Evolutionary conservation across 1,284 basidiomycete genomes (phyloP), one percentile per base, ranked within the genome.

Genomic region (Rhodotorula sp.): DNA sequence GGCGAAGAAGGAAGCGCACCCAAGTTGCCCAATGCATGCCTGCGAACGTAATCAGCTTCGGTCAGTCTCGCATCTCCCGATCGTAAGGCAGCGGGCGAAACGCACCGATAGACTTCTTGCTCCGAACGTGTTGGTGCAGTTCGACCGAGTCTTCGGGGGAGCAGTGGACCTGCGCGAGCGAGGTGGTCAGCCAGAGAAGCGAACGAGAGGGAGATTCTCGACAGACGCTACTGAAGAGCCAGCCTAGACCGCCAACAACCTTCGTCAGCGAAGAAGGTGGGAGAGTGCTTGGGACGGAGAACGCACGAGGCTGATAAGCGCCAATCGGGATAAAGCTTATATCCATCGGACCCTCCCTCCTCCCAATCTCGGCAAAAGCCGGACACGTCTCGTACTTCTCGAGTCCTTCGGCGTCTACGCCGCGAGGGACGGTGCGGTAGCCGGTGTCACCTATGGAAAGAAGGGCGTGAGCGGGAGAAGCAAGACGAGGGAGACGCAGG

Each of bases 291-390:
- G 29, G 7, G 29, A 47, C n/a, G n/a, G 29, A 46, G 17, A 3
- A 49, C 58, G 58, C 24, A 59, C 58, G 29, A 5, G 88, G 88
- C 19, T 80, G 74, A 78, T 89, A 90, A 6, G 88, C 89, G 3
- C 86, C 87, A 65, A 68, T 75, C 15, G 75, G 72, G 59, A 68
- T 73, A 49, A 69, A 29, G 76, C 87, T 80, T 22, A 83, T 70
- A 56, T 82, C 82, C 75, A 90, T 87, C 1, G 83, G 84, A 0
- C 86, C 87, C 64, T 86, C 86, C 15, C 79, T 79, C 62, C 84
- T 81, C 6, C 89, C 89, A 62, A 89, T 87, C 79, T 88, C 84
- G 74, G 84, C 83, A 79, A 90, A 90, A 2, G 84, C 89, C 19
- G 88, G 89, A 76, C 88, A 90, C 6, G 82, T 79, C 0, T 87